phyloP scores from a whole-genome alignment of 352 stramenopile species.

The Phytopythium aichiense region DNA sequence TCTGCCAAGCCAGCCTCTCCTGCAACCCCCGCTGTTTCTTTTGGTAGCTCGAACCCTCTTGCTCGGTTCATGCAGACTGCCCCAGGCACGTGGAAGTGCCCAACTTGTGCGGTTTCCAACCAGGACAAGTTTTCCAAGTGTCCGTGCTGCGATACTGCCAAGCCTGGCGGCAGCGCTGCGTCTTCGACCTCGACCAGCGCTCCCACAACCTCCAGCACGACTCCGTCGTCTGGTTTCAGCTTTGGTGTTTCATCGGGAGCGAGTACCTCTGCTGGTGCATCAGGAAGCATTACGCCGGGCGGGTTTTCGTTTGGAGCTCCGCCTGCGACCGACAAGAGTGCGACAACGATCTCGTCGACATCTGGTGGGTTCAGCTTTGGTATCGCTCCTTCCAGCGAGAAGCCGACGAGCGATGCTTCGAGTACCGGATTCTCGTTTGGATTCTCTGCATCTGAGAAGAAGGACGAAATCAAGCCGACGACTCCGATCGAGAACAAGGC shows the following conservation, averaged over 20 bases:
- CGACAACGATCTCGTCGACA: background rate
- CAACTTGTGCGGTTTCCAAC: slow-evolving; percentile 74
- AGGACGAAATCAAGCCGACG: background rate
- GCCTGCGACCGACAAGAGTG: background rate
- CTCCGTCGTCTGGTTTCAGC: slow-evolving; percentile 22
- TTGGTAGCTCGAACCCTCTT: slow-evolving; percentile 31
- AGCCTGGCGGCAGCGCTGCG: slow-evolving; percentile 14
- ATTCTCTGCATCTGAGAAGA: slow-evolving; percentile 9
- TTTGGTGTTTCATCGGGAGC: slow-evolving; percentile 29
- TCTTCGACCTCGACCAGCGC: slow-evolving; percentile 13
- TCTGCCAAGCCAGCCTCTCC: background rate
- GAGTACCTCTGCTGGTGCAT: slow-evolving; percentile 21
- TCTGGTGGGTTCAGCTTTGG: slow-evolving; percentile 6
- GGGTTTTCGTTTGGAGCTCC: slow-evolving; percentile 31
- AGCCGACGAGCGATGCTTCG: background rate
- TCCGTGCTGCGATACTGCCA: slow-evolving; percentile 68
- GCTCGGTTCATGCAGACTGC: slow-evolving; percentile 61
- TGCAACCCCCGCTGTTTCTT: background rate
- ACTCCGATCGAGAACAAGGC: slow-evolving; percentile 13
- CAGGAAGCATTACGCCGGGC: slow-evolving; percentile 10
- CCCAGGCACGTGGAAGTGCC: slow-evolving; percentile 78
- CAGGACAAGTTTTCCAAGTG: slow-evolving; percentile 54
- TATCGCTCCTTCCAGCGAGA: slow-evolving; percentile 1
- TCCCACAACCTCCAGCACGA: slow-evolving; percentile 9
- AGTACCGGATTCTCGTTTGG: slow-evolving; percentile 14